Percentiles rank a stretch among this genome's conserved stretches.
phyloP scores from a whole-genome alignment of 2,329 filamentous ascomycete genomes.

The Xylariaceae sp. region DNA sequence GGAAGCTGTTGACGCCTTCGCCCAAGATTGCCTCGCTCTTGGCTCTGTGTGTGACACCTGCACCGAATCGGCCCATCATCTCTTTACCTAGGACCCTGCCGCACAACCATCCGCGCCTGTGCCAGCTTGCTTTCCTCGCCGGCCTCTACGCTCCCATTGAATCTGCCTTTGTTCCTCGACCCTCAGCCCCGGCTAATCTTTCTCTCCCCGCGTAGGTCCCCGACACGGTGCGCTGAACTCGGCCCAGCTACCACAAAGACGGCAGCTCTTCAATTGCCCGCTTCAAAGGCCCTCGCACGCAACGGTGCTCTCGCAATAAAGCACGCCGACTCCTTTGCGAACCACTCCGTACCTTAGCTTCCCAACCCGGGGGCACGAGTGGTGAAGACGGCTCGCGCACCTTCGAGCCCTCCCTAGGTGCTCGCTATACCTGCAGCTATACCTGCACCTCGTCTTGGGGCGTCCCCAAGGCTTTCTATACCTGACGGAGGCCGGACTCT shows the following conservation, averaged over 20 bases:
- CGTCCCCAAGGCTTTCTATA: background rate
- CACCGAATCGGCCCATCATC: constrained; percentile 1
- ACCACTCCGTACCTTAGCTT: too few species aligned
- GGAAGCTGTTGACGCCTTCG: constrained; percentile 6
- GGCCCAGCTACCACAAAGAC: constrained; percentile 17
- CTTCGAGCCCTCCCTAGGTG: background rate
- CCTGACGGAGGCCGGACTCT: background rate
- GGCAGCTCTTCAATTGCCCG: constrained; percentile 2
- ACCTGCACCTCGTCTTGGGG: background rate
- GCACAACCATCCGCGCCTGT: constrained; percentile 1
- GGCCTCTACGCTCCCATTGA: constrained; percentile 1
- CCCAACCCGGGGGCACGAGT: too few species aligned
- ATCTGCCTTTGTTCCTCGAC: constrained; percentile 16
- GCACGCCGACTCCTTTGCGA: too few species aligned
- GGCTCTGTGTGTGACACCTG: background rate
- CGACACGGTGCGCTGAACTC: constrained; percentile 14
- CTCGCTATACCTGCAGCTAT: background rate
- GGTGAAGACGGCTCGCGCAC: too few species aligned
- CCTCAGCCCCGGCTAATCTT: constrained; percentile 17
- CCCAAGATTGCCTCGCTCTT: background rate
- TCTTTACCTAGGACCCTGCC: too few species aligned
- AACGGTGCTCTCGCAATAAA: too few species aligned
- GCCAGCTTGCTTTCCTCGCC: background rate
- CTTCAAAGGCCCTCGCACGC: constrained; percentile 12
- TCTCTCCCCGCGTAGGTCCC: constrained; percentile 8